Evolutionary conservation across 108 stramenopile genomes (phyloP), one percentile per base, ranked within the genome.

Genomic region (Aureococcus anophagefferens): DNA sequence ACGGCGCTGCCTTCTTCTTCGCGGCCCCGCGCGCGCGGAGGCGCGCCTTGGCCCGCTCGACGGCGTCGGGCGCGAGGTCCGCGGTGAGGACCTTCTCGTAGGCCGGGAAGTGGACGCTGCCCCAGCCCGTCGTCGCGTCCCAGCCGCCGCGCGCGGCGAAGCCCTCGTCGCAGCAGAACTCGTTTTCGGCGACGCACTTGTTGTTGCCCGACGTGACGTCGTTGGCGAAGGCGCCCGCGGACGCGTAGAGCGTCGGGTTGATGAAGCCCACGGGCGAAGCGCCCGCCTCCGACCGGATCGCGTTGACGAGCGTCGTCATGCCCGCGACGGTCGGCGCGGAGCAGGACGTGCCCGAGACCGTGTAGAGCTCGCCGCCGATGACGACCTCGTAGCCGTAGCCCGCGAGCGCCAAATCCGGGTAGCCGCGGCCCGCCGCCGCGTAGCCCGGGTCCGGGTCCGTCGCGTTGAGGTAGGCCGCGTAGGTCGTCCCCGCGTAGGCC

Each of bases 321-420:
- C 46, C 69, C 13, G 69, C 69, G n/a, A 70, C 30, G 30, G 59
- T 40, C 9, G 69, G 69, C 29, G 69, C 45, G 30, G 69, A 70
- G 59, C 69, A 70, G 30, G 69, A 70, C 29, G 69, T 70, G 30
- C 69, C 69, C 5, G 29, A 51, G 30, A 70, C 37, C 9, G 46
- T 16, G 59, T 70, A 70, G 25, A 44, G 33, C 4, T 4, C 40
- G n/a, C 9, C 40, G 25, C 29, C 31, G 46, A 70, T 31, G 40
- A 70, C 69, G 59, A 70, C 69, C 59, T 70, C 29, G 46, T 70
- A 70, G 46, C 46, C 14, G n/a, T 5, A 7, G 59, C 69, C 69
- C 13, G 59, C 3, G 14, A 70, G 46, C 44, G 69, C 40, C 30
- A 70, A 16, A 70, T 34, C 69, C 30, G 33, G 69, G 28, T 31